A percentile compares a stretch with the other conserved stretches of the same genome.
phyloP scores from a whole-genome alignment of 768 basidiomycete species.

The Cystofilobasidium ferigula region DNA sequence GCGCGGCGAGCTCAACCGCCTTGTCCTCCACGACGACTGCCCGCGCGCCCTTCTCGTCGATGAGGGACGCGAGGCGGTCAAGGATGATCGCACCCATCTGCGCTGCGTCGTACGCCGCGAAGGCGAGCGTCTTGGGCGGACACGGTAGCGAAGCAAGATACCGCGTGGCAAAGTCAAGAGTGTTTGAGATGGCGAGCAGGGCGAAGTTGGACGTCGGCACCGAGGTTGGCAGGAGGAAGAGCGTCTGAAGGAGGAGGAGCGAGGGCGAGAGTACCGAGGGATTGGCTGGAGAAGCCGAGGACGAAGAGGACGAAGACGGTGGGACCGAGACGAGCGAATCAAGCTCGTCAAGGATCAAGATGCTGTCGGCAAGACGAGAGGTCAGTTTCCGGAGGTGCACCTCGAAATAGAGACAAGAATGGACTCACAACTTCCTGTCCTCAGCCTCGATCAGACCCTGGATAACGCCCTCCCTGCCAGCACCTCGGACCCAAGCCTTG shows the following conservation, averaged over 20 bases:
- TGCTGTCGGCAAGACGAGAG: constrained; percentile 21
- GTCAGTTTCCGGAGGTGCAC: constrained; percentile 17
- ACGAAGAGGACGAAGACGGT: constrained; percentile 29
- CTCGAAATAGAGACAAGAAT: neutral
- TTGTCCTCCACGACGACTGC: constrained; percentile 32
- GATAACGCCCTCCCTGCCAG: constrained; percentile 24
- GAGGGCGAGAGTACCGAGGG: constrained; percentile 7
- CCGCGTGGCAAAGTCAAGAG: constrained; percentile 38
- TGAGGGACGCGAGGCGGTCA: constrained; percentile 31
- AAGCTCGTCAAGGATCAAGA: constrained; percentile 39
- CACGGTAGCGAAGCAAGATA: constrained; percentile 31
- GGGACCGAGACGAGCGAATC: constrained; percentile 37
- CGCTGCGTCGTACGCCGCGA: constrained; percentile 35
- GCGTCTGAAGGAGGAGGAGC: constrained; percentile 33
- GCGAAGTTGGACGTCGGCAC: constrained; percentile 30
- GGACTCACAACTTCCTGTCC: constrained; percentile 23
- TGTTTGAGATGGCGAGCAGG: constrained; percentile 39
- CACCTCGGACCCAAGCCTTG: constrained; percentile 26
- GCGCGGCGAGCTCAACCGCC: constrained; percentile 36
- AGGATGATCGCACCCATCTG: constrained; percentile 37
- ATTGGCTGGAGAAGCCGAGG: constrained; percentile 30
- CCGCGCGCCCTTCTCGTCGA: neutral
- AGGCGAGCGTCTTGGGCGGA: constrained; percentile 34
- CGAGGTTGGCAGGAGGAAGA: constrained; percentile 38
- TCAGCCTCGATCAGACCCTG: constrained; percentile 14